Evolutionary conservation across 2,329 filamentous ascomycete species (phyloP), one percentile per base, ranked within the genome.

Genomic region (Aspergillus floridensis): DNA sequence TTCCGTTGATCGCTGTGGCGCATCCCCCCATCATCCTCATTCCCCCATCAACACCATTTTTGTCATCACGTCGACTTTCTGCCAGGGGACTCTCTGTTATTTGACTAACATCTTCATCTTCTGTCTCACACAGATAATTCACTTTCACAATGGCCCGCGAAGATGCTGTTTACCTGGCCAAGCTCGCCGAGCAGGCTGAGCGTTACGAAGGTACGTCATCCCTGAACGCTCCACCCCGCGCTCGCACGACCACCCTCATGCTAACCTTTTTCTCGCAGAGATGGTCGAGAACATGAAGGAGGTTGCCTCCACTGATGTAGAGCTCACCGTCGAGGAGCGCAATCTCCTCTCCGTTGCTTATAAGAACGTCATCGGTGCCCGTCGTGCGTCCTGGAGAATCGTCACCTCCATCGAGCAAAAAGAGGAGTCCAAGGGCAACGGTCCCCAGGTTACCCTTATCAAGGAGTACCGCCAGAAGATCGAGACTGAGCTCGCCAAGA

Each of bases 211-310:
- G 95, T 98, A 84, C 75, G 86, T 76, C n/a, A 81, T 58, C 32
- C 53, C 47, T 53, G 46, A 3, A 41, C 44, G 46, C 26, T 32
- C 22, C 38, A 35, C 31, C 24, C n/a, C 52, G 32, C 26, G 35
- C 53, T 46, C 46, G 44, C 46, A 61, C 31, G 19, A n/a, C 19
- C 44, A 12, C 49, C 41, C 49, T 53, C 53, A 47, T 62, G 59
- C 61, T 70, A 57, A 70, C 63, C 63, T 21, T 65, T 66, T 50
- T 46, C 54, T 44, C 59, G 67, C 80, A 97, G 93, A 97, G 83
- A 97, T 98, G 93, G 93, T 98, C 70, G 92, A 96, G 86, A 96
- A 97, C 88, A 98, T 98, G 93, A 98, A 97, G 88, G 88, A 91
- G 70, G 93, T 97, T 74, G 93, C 93, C 74, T 93, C 90, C 70